phyloP scores from a whole-genome alignment of 192 early-diverging fungal species.

The Coemansia aciculifera region DNA sequence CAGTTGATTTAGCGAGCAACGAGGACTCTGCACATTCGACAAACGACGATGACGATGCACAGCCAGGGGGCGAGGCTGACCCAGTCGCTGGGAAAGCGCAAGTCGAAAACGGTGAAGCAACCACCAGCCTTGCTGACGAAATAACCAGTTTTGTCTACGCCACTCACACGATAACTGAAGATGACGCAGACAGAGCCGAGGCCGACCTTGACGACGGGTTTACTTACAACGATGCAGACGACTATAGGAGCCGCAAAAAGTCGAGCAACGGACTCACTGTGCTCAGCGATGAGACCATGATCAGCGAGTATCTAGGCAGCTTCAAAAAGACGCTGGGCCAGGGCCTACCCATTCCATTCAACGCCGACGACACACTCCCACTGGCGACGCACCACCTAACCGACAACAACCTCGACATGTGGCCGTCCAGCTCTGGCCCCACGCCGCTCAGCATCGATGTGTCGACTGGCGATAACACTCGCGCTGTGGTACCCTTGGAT shows the following conservation, averaged over 20 bases:
- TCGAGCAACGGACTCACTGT: slow-evolving; percentile 33
- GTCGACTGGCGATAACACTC: slow-evolving; percentile 6
- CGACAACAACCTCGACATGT: slow-evolving; percentile 37
- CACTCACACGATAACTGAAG: slow-evolving; percentile 33
- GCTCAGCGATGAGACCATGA: slow-evolving; percentile 34
- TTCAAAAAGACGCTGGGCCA: slow-evolving; percentile 17
- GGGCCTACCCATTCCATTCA: slow-evolving; percentile 25
- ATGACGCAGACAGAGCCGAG: slow-evolving; percentile 20
- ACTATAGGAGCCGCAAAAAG: slow-evolving; percentile 28
- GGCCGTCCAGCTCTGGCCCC: slow-evolving; percentile 38
- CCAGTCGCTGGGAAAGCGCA: slow-evolving; percentile 21
- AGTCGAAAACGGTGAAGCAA: not conserved
- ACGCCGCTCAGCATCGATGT: slow-evolving; percentile 16
- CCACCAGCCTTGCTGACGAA: slow-evolving; percentile 25
- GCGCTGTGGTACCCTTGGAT: slow-evolving; percentile 17
- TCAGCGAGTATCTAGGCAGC: slow-evolving; percentile 34
- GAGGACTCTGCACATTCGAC: not conserved
- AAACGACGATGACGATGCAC: slow-evolving; percentile 1
- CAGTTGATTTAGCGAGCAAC: slow-evolving; percentile 21
- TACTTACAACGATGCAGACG: slow-evolving; percentile 36
- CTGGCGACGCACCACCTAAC: slow-evolving; percentile 23
- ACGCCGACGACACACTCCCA: slow-evolving; percentile 31
- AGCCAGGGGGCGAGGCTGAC: slow-evolving; percentile 18
- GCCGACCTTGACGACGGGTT: slow-evolving; percentile 31
- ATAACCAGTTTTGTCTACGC: slow-evolving; percentile 43